Percentiles rank a stretch among this genome's conserved stretches.
Evolutionary conservation across 352 stramenopile species (phyloP).

Genomic region (Pythium sp.): DNA sequence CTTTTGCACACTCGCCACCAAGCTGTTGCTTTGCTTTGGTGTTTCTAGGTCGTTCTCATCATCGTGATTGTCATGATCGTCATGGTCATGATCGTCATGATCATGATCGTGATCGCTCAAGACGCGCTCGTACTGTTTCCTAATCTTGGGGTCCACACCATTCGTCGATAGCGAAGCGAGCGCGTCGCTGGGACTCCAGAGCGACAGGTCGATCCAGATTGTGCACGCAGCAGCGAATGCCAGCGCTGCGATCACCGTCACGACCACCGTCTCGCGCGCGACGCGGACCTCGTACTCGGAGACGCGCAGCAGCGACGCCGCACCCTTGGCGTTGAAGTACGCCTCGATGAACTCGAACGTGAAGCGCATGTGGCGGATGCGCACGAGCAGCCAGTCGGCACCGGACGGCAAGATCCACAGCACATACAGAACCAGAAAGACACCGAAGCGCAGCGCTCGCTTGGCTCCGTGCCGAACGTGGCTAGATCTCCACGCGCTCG

Average conservation of each 20-base stretch:
- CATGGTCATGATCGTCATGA: neutral
- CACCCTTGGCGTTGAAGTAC: slow-evolving; percentile 35
- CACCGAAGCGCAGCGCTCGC: slow-evolving; percentile 23
- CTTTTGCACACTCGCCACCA: neutral
- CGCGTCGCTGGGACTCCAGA: slow-evolving; percentile 24
- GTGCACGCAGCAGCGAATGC: slow-evolving; percentile 20
- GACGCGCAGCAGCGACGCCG: slow-evolving; percentile 26
- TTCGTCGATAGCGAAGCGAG: slow-evolving; percentile 4
- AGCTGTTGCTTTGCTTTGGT: neutral
- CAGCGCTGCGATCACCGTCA: slow-evolving; percentile 17
- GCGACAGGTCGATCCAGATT: slow-evolving; percentile 26
- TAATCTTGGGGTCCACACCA: neutral
- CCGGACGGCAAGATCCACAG: slow-evolving; percentile 25
- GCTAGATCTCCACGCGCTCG: neutral
- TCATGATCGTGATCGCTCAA: neutral
- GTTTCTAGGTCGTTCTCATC: neutral
- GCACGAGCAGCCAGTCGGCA: slow-evolving; percentile 37
- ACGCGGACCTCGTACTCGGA: slow-evolving; percentile 26
- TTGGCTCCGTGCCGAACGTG: neutral
- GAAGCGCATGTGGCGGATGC: slow-evolving; percentile 34
- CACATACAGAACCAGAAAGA: slow-evolving; percentile 30
- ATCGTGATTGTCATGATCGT: neutral
- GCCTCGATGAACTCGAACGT: slow-evolving; percentile 43
- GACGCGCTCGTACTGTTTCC: neutral
- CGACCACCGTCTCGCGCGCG: slow-evolving; percentile 18